Percentiles rank a stretch among this genome's conserved stretches.
phyloP scores from a whole-genome alignment of 2,329 filamentous ascomycete genomes.

The Hysterium pulicare region DNA sequence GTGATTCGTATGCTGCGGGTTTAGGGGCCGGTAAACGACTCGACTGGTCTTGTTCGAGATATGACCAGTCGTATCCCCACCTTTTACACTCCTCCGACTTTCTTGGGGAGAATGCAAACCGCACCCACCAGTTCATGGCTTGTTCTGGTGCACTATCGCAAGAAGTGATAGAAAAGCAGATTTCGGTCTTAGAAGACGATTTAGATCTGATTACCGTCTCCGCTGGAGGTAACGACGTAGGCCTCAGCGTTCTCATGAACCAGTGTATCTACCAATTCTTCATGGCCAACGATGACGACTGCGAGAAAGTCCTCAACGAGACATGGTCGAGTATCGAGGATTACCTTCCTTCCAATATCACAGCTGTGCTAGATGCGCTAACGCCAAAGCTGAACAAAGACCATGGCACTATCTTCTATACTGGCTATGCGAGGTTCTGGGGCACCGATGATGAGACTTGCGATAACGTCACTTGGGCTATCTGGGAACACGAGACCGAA shows the following conservation, averaged over 20 bases:
- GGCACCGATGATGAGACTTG: conserved; percentile 20
- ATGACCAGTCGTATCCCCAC: conserved; percentile 24
- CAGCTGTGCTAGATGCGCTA: conserved; percentile 16
- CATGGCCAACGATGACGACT: conserved; percentile 20
- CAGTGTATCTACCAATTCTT: conserved; percentile 32
- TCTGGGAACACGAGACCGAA: conserved; percentile 20
- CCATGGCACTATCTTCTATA: conserved; percentile 25
- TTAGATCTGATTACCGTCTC: conserved; percentile 29
- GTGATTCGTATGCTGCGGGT: conserved; percentile 31
- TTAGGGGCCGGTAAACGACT: conserved; percentile 23
- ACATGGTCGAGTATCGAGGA: conserved; percentile 15
- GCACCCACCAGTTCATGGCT: conserved; percentile 24
- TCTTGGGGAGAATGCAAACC: conserved; percentile 9
- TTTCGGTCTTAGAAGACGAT: conserved; percentile 14
- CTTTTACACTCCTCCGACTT: conserved; percentile 17
- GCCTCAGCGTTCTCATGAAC: conserved; percentile 24
- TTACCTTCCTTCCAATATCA: conserved; percentile 20
- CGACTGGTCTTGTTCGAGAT: conserved; percentile 27
- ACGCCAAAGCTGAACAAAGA: conserved; percentile 18
- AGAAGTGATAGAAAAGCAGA: conserved; percentile 22
- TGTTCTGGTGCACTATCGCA: conserved; percentile 27
- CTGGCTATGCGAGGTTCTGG: conserved; percentile 31
- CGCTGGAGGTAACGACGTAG: conserved; percentile 32
- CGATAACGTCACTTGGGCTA: conserved; percentile 29
- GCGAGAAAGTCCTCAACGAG: conserved; percentile 19